Conservation (phyloP, 2,329 filamentous ascomycete genomes). For the Tolypocladium tropicale region DNA sequence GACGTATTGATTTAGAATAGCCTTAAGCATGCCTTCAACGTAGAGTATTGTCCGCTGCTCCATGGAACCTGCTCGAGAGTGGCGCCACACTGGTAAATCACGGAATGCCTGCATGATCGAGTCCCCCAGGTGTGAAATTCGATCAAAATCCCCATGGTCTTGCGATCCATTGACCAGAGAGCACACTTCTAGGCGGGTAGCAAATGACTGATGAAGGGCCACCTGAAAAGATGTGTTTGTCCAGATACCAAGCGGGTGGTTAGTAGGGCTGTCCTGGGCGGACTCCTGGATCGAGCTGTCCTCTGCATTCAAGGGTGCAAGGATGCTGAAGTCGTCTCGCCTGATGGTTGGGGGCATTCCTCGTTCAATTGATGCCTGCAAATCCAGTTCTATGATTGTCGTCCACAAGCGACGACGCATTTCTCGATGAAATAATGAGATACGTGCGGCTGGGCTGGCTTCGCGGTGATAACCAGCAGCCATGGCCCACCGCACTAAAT, state of each 20-base stretch:
- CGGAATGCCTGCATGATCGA: neutral
- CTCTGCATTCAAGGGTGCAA: neutral
- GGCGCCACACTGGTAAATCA: neutral
- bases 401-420: neutral
- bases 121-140: neutral
- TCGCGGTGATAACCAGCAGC: neutral
- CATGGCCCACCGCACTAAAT: neutral
- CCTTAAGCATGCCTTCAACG: neutral
- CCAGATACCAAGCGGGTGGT: neutral
- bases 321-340: neutral
- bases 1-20: neutral
- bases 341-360: neutral
- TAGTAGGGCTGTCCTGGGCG: neutral
- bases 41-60: neutral
- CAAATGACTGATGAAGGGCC: neutral
- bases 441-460: neutral
- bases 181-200: neutral
- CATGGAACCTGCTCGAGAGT: neutral
- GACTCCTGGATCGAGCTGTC: neutral
- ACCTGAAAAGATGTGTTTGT: neutral
- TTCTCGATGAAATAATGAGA: neutral
- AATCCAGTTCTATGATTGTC: neutral
- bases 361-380: neutral
- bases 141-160: neutral
- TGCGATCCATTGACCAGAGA: neutral